These are phyloP conservation scores for Fusarium newnesense DNA, from an alignment of 2,329 filamentous ascomycete species.

Conservation along the genomic window DNA sequence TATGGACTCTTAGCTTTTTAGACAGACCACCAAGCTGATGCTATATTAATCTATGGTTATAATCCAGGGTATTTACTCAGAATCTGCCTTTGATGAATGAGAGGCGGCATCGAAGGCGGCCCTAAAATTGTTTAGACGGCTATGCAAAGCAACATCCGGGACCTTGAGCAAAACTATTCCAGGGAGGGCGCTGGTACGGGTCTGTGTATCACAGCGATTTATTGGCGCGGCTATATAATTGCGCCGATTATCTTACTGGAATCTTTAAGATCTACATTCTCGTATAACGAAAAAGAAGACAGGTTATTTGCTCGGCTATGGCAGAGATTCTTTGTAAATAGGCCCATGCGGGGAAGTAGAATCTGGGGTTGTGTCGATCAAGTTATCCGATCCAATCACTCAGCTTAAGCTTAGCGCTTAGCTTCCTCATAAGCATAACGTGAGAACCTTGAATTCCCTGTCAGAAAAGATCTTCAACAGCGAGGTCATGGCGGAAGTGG, in stretches of 20 bases:
- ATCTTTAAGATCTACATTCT: neutral
- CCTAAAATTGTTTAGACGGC: neutral
- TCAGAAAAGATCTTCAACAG: neutral
- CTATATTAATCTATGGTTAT: rapidly evolving
- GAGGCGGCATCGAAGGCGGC: neutral
- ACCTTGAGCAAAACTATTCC: no score
- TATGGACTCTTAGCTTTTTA: rapidly evolving
- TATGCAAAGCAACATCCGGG: rapidly evolving
- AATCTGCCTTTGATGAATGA: rapidly evolving
- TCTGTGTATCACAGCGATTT: no score
- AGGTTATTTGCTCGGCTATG: neutral
- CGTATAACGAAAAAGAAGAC: no score
- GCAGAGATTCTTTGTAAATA: no score
- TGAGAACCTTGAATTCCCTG: neutral
- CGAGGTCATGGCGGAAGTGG: neutral
- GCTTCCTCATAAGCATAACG: neutral
- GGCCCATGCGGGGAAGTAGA: neutral
- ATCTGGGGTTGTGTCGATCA: neutral
- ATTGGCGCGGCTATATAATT: neutral
- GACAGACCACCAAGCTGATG: rapidly evolving
- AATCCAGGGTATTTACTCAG: rapidly evolving
- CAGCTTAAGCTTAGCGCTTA: neutral
- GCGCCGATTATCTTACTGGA: rapidly evolving
- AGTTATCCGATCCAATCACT: neutral
- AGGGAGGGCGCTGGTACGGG: neutral